phyloP scores from a whole-genome alignment of 1,139 yeast genomes.

The Scheffersomyces quercinus region DNA sequence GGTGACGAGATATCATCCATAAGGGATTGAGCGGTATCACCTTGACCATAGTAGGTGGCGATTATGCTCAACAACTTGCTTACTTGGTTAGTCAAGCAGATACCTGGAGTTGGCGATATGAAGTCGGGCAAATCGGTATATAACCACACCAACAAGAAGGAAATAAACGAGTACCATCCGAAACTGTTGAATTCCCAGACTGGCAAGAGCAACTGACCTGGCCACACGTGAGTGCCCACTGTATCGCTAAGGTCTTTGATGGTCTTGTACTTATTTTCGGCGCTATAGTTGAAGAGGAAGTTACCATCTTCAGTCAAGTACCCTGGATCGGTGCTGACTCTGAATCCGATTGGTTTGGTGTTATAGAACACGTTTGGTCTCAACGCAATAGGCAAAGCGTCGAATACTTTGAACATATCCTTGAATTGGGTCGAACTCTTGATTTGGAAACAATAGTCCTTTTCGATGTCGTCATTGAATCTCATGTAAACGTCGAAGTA shows the following conservation, averaged over 20 bases:
- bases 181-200: slow-evolving; percentile 64
- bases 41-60: slow-evolving; percentile 34
- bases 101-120: slow-evolving; percentile 90
- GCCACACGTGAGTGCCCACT: slow-evolving; percentile 69
- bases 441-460: slow-evolving; percentile 87
- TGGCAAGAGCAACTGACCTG: slow-evolving; percentile 88
- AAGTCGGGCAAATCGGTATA: slow-evolving; percentile 91
- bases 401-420: slow-evolving; percentile 62
- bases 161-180: slow-evolving; percentile 45
- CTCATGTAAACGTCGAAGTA: slow-evolving; percentile 73
- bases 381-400: slow-evolving; percentile 67
- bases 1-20: slow-evolving; percentile 46
- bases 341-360: slow-evolving; percentile 62
- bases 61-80: slow-evolving; percentile 36
- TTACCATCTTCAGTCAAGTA: slow-evolving; percentile 82
- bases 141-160: slow-evolving; percentile 66
- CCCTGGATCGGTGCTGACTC: slow-evolving; percentile 78
- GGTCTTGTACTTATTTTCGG: slow-evolving; percentile 45
- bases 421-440: slow-evolving; percentile 56
- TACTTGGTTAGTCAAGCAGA: slow-evolving; percentile 71
- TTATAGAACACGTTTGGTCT: slow-evolving; percentile 79
- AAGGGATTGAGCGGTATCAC: slow-evolving; percentile 44
- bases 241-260: slow-evolving; percentile 45
- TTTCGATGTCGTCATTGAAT: slow-evolving; percentile 79
- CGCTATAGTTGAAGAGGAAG: slow-evolving; percentile 63